Base-by-base conservation (phyloP, 164 flowering plant genomes). In the Protea cynaroides region DNA sequence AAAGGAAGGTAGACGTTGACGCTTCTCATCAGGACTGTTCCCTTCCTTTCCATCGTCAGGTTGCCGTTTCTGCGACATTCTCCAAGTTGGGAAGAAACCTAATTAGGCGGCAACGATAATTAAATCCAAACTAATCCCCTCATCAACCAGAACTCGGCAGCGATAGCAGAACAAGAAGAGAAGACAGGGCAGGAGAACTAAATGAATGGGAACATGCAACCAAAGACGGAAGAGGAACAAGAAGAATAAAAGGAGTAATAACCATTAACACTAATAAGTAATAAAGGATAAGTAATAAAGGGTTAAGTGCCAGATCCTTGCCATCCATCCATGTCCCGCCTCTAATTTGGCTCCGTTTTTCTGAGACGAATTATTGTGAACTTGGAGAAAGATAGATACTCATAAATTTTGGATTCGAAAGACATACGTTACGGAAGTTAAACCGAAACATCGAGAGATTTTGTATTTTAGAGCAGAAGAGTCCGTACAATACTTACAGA, bases 11-110 rank as follows among this genome's bases (percentile, higher is more conserved):
- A 3, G 4, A 29, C 67, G 81, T 55, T 81, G 77, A 7, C 86
- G 82, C 76, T 82, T 85, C 40, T 85, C 92, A n/a, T 79, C 81
- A 4, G 86, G 70, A n/a, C 47, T 53, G 55, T 56, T 47, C 14
- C 58, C 79, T 8, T 74, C 82, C 13, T 71, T 75, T 8, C 75
- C 81, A 56, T 82, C 85, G n/a, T 84, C 89, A 11, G 54, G 74
- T 19, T 79, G 82, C 64, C 89, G 74, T 75, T 84, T 86, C 76
- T 81, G 84, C 49, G 91, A 81, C 96, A 88, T 86, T 57, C 40
- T 61, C 24, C 2, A 25, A 36, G 50, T 25, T 56, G 37, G n/a
- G 37, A 14, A 56, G 3, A 56, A 56, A 25, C 18, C 19, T 13
- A 25, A 56, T 4, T 25, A 25, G 34, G 37, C 25, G 38, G 18